Conservation (phyloP, 495 filamentous ascomycete genomes). For the Penicillium verhagenii region DNA sequence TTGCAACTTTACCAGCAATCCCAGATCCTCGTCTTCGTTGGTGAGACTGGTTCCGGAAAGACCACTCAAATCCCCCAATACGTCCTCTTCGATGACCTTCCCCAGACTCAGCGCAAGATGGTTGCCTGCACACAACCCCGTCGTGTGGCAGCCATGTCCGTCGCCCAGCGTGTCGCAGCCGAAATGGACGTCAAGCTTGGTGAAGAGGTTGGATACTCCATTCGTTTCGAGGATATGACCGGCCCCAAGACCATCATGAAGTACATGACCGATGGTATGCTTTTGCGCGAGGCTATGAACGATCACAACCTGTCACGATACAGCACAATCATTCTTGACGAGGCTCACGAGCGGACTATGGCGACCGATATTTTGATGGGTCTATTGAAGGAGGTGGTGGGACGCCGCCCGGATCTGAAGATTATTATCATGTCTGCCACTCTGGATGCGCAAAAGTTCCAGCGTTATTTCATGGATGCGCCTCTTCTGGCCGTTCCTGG, state of each 20-base stretch:
- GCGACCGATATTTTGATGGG: conserved; percentile 97
- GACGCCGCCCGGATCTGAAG: conserved; percentile 81
- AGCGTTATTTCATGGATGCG: conserved; percentile 94
- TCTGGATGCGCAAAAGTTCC: conserved; percentile 95
- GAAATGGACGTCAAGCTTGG: conserved; percentile 95
- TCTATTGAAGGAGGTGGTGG: conserved; percentile 80
- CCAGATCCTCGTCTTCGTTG: conserved; percentile 97
- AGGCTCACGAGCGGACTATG: conserved; percentile 94
- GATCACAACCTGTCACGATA: conserved; percentile 89
- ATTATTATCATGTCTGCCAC: conserved; percentile 99
- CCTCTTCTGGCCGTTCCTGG: conserved; percentile 93
- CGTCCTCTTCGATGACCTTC: conserved; percentile 93
- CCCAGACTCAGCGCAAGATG: conserved; percentile 78
- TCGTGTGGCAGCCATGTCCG: conserved; percentile 98
- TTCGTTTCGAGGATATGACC: conserved; percentile 97
- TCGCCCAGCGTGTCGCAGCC: conserved; percentile 95
- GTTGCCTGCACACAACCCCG: conserved; percentile 98
- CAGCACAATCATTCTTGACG: conserved; percentile 97
- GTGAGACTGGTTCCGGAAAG: conserved; percentile 98
- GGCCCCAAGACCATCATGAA: conserved; percentile 88
- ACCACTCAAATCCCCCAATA: conserved; percentile 99
- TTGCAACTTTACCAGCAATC: conserved; percentile 85
- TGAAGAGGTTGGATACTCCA: conserved; percentile 97
- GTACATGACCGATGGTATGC: conserved; percentile 99
- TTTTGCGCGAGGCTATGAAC: conserved; percentile 96